These are phyloP conservation scores for Fraxinus nigra DNA, from an alignment of 305 asterid species.

Conservation along the genomic window DNA sequence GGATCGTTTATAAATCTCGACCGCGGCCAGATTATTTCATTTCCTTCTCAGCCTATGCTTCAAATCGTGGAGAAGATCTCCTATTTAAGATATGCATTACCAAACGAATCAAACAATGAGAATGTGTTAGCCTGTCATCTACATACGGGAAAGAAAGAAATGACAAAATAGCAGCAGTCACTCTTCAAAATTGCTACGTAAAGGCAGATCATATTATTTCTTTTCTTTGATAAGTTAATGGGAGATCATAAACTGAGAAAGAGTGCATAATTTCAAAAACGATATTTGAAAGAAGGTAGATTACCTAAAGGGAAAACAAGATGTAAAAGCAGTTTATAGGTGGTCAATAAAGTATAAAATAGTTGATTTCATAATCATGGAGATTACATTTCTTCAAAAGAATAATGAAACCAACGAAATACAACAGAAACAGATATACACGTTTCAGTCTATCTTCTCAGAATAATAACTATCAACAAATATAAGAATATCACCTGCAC, in stretches of 20 bases:
- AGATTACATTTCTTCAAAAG: background rate
- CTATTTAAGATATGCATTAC: background rate
- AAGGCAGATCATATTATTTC: background rate
- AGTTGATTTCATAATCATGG: background rate
- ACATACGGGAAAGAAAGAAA: background rate
- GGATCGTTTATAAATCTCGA: background rate
- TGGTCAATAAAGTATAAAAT: background rate
- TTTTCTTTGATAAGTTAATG: background rate
- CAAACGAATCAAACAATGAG: background rate
- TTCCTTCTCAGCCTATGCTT: background rate
- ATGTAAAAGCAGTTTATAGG: background rate
- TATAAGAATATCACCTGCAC: slow-evolving; percentile 58
- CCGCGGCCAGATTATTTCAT: background rate
- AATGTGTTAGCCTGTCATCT: background rate
- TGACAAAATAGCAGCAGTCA: background rate
- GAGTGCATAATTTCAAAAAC: background rate
- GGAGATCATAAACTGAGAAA: background rate
- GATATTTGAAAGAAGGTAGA: background rate
- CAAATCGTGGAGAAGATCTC: background rate
- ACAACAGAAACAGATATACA: background rate
- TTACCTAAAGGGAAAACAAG: background rate
- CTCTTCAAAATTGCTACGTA: background rate
- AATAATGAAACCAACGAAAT: slow-evolving; percentile 4
- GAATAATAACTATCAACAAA: background rate
- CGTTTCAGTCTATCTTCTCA: background rate